phyloP scores from a whole-genome alignment of 352 stramenopile species.

The Globisporangium perplexum region DNA sequence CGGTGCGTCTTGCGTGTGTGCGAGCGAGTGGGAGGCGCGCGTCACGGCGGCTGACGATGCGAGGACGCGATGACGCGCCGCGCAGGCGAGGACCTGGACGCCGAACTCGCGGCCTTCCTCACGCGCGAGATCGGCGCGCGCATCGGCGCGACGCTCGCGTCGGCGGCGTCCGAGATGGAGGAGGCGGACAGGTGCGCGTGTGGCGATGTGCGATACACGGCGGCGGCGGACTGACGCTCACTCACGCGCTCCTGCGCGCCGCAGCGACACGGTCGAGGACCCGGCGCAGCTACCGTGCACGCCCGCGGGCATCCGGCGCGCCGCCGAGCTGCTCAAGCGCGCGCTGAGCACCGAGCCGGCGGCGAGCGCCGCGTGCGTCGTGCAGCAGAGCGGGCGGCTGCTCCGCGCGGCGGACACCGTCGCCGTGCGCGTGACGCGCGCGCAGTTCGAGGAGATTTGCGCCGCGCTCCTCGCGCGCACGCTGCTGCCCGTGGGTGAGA shows the following conservation, averaged over 20 bases:
- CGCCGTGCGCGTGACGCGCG: constrained; percentile 28
- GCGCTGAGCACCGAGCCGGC: constrained; percentile 23
- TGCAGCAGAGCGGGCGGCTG: constrained; percentile 5
- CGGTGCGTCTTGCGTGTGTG: constrained; percentile 22
- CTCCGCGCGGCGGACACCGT: constrained; percentile 1
- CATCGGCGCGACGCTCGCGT: constrained; percentile 25
- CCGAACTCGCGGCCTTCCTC: constrained; percentile 85
- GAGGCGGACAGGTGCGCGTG: constrained; percentile 12
- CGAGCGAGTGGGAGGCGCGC: not conserved
- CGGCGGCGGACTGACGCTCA: no score
- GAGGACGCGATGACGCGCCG: constrained; percentile 43
- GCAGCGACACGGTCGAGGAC: constrained; percentile 13
- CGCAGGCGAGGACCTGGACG: constrained; percentile 90
- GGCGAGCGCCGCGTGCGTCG: constrained; percentile 30
- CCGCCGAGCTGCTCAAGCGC: constrained; percentile 53
- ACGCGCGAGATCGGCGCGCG: constrained; percentile 65
- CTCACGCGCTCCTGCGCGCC: no score
- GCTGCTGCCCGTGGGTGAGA: constrained; percentile 42
- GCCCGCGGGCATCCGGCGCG: constrained; percentile 38
- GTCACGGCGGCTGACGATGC: no score
- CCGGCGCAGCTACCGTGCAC: constrained; percentile 38
- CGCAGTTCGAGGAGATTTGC: constrained; percentile 45
- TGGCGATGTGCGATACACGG: no score
- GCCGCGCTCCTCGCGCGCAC: constrained; percentile 42
- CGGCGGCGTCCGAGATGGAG: constrained; percentile 17